Evolutionary conservation across 805 yeast species (phyloP), one percentile per base, ranked within the genome.

Genomic region (Ogataea paradorogensis): DNA sequence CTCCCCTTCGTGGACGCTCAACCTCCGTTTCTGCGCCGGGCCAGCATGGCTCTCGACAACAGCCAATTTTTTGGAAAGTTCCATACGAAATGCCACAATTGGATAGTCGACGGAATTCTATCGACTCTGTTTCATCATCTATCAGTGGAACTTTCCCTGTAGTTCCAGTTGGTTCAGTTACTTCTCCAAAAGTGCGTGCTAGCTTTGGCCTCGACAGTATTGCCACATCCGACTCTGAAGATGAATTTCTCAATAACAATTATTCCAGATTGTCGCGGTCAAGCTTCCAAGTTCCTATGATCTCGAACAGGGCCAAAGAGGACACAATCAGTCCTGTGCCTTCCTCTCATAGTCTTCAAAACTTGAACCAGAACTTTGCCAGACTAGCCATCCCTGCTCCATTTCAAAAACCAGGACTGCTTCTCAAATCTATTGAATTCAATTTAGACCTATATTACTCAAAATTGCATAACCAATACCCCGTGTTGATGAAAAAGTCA

Each of bases 61-160:
- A 52, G 34, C 58, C 54, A 3, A 48, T 62, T 28, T 75, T 78
- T 56, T 78, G 83, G 83, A 78, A 75, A 50, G 82, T 76, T 4
- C 82, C 82, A 6, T 74, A 74, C 51, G 79, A 75, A 45, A 70
- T 75, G 71, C 80, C 81, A 0, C 47, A 41, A 11, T 45, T 48
- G 16, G 43, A 45, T 13, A 47, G 38, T 6, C 47, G 53, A 15
- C 56, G 78, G 35, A 66, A 68, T 3, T 74, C 80, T 1, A 57
- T 73, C 4, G 81, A 75, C 44, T 74, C 80, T 2, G 53, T 74
- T 4, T 62, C 73, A 28, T 74, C 80, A 0, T 67, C 71, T 11
- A 66, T 73, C 24, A 67, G 73, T 26, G 64, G 63, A 3, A 42
- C 43, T 61, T 68, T 30, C 2, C 33, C 30, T 15, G 11, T 22